Base-by-base conservation (phyloP, 768 basidiomycete species). In the Porphyrellus cyaneotinctus region DNA sequence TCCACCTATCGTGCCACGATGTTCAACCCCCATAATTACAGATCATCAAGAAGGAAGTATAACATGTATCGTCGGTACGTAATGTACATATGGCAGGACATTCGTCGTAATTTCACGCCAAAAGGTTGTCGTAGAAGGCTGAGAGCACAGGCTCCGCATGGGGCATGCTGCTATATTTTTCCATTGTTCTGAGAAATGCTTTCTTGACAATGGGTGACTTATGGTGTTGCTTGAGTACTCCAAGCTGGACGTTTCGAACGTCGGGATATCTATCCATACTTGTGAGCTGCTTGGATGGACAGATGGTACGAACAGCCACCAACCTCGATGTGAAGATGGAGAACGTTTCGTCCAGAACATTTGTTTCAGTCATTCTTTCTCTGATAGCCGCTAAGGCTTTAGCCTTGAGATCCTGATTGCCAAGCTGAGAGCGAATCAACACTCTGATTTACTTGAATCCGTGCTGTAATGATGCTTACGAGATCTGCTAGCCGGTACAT, bases 401-500 rank as follows among this genome's bases (percentile, higher is more conserved):
- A 2, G 36, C 54, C 49, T 58, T 58, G 46, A 64, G 64, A 15
- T 11, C 44, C 20, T 53, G n/a, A 20, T 66, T 30, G 11, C 37
- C 61, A 12, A 64, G 12, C 64, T 64, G 38, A 3, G 5, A 37
- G 28, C 17, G 0, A 3, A 42, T 38, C 17, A 46, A 35, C n/a
- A n/a, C 10, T 22, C 14, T 20, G 18, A 52, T 47, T 26, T 28
- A 47, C 30, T 24, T 23, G 3, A 41, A 17, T 22, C 26, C 6
- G 24, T 33, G 8, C 30, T 11, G 20, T 23, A 26, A 26, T 10
- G 8, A 49, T n/a, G 2, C 57, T 53, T 26, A 69, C 71, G n/a
- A 70, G 66, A 22, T 59, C 44, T 6, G 72, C 70, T 0, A 72
- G 53, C 47, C 67, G 67, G 31, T 71, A 72, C 68, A 72, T 71